Conservation (phyloP, 140 eudicot species). For the Artemisia princeps region DNA sequence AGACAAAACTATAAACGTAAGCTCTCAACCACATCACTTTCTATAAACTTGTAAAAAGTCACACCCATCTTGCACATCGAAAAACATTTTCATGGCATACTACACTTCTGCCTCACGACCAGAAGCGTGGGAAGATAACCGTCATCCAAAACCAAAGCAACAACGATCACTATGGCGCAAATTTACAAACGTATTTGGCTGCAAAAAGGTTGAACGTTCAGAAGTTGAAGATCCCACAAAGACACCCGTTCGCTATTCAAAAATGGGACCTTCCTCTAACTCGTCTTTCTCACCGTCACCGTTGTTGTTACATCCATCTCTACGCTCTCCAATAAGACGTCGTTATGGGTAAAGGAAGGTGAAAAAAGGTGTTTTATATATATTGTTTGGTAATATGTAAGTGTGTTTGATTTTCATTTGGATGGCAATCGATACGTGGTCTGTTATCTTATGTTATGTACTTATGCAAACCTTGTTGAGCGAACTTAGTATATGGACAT, state of each 20-base stretch:
- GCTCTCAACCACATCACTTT: slow-evolving; percentile 26
- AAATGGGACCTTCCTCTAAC: slow-evolving; percentile 23
- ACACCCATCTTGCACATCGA: neutral
- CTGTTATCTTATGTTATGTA: neutral
- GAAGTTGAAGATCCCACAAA: slow-evolving; percentile 29
- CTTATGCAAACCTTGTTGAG: neutral
- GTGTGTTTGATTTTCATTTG: slow-evolving; percentile 13
- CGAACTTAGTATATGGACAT: no score
- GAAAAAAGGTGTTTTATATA: neutral
- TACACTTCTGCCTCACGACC: slow-evolving; percentile 21
- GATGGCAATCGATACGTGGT: slow-evolving; percentile 5
- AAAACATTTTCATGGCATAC: slow-evolving; percentile 28
- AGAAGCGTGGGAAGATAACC: slow-evolving; percentile 16
- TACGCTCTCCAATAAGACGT: slow-evolving; percentile 33
- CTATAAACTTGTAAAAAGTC: slow-evolving; percentile 2
- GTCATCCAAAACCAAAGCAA: slow-evolving; percentile 17
- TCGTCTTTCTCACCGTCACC: slow-evolving; percentile 31
- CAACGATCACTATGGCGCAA: slow-evolving; percentile 28
- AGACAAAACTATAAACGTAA: slow-evolving; percentile 18
- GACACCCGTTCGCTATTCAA: slow-evolving; percentile 29
- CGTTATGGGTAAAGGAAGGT: slow-evolving; percentile 23
- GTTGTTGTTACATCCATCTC: slow-evolving; percentile 31
- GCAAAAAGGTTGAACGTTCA: slow-evolving; percentile 29
- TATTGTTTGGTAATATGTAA: slow-evolving; percentile 11
- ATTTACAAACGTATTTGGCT: slow-evolving; percentile 29